A percentile compares a stretch with the other conserved stretches of the same genome.
phyloP scores from a whole-genome alignment of 1,139 yeast species.

The Arxiozyma slooffiae region DNA sequence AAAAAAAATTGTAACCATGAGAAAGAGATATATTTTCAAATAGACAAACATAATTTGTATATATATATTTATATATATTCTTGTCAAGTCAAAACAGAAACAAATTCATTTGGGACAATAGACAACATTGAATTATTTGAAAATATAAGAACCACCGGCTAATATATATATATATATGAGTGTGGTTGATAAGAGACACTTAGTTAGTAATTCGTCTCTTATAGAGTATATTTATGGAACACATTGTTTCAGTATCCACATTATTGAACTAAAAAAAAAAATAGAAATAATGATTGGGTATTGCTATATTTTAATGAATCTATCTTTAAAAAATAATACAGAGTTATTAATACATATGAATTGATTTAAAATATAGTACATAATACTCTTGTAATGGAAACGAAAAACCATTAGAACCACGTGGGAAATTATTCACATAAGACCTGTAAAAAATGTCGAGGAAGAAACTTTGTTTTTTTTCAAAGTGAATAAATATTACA shows the following conservation, averaged over 20 bases:
- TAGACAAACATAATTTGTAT: constrained; percentile 46
- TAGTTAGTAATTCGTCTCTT: constrained; percentile 35
- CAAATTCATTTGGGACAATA: constrained; percentile 12
- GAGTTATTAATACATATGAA: constrained; percentile 44
- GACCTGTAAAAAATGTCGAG: constrained; percentile 30
- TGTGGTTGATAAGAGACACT: not conserved
- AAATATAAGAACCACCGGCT: not conserved
- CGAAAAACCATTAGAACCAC: constrained; percentile 47
- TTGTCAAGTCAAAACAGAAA: constrained; percentile 36
- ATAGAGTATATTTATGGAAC: constrained; percentile 70
- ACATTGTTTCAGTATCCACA: constrained; percentile 65
- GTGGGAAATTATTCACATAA: constrained; percentile 37
- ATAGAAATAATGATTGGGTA: constrained; percentile 44
- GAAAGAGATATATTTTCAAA: constrained; percentile 39
- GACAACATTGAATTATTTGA: not conserved
- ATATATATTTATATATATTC: constrained; percentile 51
- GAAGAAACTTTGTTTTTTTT: constrained; percentile 14
- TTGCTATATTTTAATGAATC: constrained; percentile 42
- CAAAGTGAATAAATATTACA: not conserved
- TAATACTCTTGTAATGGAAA: constrained; percentile 68
- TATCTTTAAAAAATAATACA: constrained; percentile 17
- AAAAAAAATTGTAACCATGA: constrained; percentile 42
- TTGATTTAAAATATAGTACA: constrained; percentile 67
- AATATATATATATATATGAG: not conserved
- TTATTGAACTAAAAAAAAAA: constrained; percentile 45